Evolutionary conservation across 768 basidiomycete species (phyloP).

Genomic region (Cystofilobasidium bisporidii): DNA sequence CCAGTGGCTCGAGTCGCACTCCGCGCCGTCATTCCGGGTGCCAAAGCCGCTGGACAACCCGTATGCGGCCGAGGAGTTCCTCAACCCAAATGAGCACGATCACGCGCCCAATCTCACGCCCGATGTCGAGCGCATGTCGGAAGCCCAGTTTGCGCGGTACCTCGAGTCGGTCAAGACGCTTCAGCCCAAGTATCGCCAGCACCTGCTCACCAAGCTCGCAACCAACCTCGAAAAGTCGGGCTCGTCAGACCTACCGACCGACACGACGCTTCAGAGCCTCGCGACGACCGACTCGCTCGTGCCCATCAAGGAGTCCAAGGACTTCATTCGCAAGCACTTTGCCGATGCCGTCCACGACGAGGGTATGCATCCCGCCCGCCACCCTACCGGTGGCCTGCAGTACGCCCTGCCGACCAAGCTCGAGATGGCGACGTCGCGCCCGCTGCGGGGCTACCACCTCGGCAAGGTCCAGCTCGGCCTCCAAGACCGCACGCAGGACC

Average conservation of each 20-base stretch:
- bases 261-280: background rate
- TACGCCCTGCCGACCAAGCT: slow-evolving; percentile 25
- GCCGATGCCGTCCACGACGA: background rate
- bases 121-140: slow-evolving; percentile 22
- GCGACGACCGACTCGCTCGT: background rate
- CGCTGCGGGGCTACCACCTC: slow-evolving; percentile 12
- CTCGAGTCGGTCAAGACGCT: slow-evolving; percentile 21
- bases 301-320: slow-evolving; percentile 1
- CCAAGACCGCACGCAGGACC: background rate
- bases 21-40: background rate
- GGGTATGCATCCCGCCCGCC: background rate
- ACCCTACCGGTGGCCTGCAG: slow-evolving; percentile 23
- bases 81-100: slow-evolving; percentile 10
- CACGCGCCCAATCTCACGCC: background rate
- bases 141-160: slow-evolving; percentile 18
- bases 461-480: background rate
- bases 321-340: slow-evolving; percentile 5
- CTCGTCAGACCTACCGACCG: background rate
- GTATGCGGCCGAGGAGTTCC: background rate
- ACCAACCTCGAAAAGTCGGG: background rate
- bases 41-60: background rate
- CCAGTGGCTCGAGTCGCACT: background rate
- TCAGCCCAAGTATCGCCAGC: slow-evolving; percentile 20
- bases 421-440: background rate
- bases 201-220: slow-evolving; percentile 12